Percentiles rank a stretch among this genome's conserved stretches.
Evolutionary conservation across 108 stramenopile species (phyloP).

Genomic region (Nitzschia sp.): DNA sequence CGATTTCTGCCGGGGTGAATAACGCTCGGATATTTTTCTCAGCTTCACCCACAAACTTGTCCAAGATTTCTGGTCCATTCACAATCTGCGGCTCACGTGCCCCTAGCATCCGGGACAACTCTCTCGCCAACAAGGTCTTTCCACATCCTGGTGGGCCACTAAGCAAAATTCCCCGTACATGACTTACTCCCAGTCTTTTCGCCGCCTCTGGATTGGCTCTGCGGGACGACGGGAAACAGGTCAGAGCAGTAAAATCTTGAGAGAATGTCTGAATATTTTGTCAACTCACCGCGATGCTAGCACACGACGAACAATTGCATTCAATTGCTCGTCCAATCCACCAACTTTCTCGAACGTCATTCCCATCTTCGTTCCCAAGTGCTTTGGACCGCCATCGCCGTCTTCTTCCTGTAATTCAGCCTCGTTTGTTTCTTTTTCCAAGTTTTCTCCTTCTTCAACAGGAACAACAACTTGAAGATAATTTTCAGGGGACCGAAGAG

Average conservation of each 20-base stretch:
- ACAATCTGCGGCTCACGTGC: slow-evolving; percentile 96
- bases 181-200: slow-evolving; percentile 77
- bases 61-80: slow-evolving; percentile 66
- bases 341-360: slow-evolving; percentile 83
- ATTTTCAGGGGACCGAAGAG: slow-evolving; percentile 21
- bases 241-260: not conserved
- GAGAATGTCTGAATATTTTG: not conserved
- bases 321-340: slow-evolving; percentile 73
- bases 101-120: slow-evolving; percentile 85
- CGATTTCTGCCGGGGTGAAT: slow-evolving; percentile 69
- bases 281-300: slow-evolving; percentile 61
- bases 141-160: slow-evolving; percentile 84
- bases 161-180: slow-evolving; percentile 83
- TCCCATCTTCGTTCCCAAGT: slow-evolving; percentile 65
- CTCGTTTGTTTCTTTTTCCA: slow-evolving; percentile 5
- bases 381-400: slow-evolving; percentile 15
- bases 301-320: slow-evolving; percentile 81
- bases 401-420: not conserved
- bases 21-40: slow-evolving; percentile 74
- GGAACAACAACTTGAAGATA: slow-evolving; percentile 35
- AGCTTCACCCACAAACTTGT: slow-evolving; percentile 81
- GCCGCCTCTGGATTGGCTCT: slow-evolving; percentile 89
- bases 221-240: not conserved
- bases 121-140: slow-evolving; percentile 91
- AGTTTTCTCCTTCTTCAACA: slow-evolving; percentile 1